phyloP scores from a whole-genome alignment of 305 asterid species.

The Fraxinus angustifolia region DNA sequence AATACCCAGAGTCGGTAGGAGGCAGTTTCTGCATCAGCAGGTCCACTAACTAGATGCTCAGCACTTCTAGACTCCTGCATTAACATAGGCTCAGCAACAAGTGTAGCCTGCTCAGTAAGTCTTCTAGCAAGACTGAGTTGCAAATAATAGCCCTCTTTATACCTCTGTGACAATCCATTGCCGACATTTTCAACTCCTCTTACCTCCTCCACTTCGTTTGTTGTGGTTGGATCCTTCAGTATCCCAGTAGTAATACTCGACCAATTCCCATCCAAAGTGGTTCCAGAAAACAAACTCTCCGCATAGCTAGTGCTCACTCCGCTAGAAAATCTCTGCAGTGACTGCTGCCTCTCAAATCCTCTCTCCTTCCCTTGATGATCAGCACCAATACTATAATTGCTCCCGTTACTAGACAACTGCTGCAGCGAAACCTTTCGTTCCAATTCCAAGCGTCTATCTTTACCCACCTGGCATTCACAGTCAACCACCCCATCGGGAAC shows the following conservation, averaged over 20 bases:
- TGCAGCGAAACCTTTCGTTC: conserved; percentile 30
- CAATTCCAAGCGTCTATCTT: background rate
- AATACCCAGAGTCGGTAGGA: conserved; percentile 83
- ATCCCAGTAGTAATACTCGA: conserved; percentile 43
- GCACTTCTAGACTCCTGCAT: conserved; percentile 35
- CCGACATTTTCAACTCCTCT: conserved; percentile 20
- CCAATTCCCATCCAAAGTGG: conserved; percentile 73
- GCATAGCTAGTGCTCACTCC: conserved; percentile 74
- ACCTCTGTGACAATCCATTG: conserved; percentile 39
- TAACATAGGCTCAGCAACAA: conserved; percentile 45
- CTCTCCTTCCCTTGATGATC: conserved; percentile 37
- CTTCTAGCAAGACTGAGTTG: conserved; percentile 67
- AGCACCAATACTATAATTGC: conserved; percentile 26
- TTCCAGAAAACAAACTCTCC: conserved; percentile 70
- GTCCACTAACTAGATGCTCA: conserved; percentile 32
- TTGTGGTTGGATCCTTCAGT: conserved; percentile 24
- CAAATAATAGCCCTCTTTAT: conserved; percentile 60
- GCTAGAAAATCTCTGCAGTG: conserved; percentile 67
- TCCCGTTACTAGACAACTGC: conserved; percentile 35
- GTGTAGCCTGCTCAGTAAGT: conserved; percentile 56
- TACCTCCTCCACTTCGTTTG: conserved; percentile 38
- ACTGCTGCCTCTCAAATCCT: conserved; percentile 47
- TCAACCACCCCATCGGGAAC: conserved; percentile 28
- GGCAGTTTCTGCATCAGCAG: conserved; percentile 52
- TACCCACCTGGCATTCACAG: conserved; percentile 14